Base-by-base conservation (phyloP, 305 asterid species). In the Ilex paraguariensis region DNA sequence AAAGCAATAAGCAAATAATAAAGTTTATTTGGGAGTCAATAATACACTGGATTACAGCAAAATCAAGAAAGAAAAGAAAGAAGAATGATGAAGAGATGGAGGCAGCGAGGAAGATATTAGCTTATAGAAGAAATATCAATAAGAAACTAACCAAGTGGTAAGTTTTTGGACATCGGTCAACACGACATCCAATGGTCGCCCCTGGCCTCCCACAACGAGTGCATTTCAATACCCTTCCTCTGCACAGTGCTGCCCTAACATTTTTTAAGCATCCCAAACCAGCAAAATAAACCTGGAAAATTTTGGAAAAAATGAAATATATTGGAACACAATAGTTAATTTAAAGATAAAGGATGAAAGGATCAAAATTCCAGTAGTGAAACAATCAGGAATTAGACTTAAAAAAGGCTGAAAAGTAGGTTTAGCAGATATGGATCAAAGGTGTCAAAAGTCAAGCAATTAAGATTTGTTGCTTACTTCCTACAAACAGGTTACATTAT, bases 101-200 rank as follows among this genome's bases (percentile, higher is more conserved):
- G 59, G 51, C 21, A 21, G 28, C 28, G 28, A 21, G 28, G 28
- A 21, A 21, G 28, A 21, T 21, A 21, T 61, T 48, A 46, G 60
- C 16, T 42, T 63, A 44, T 53, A 56, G 52, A 40, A 61, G 51
- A 54, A 57, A 31, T 28, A 56, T 14, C 30, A 54, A 1, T 5
- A 54, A 68, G 53, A 61, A 64, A 75, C 99, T 80, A 70, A 94
- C 99, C 70, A 94, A 78, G 73, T 94, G 99, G 82, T 90, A 94
- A 59, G 99, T 94, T 81, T 76, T 94, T 50, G 99, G 97, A 71
- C 99, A 94, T 52, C 99, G 84, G 77, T 94, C 99, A 71, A 94
- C 99, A 70, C 99, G 97, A 68, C 99, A 94, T 54, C 99, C 99
- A 75, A 88, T 90, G 57, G 99, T 94, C 70, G 99, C 99, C 67